Base-by-base conservation (phyloP, 495 filamentous ascomycete genomes). In the Peziza echinospora region DNA sequence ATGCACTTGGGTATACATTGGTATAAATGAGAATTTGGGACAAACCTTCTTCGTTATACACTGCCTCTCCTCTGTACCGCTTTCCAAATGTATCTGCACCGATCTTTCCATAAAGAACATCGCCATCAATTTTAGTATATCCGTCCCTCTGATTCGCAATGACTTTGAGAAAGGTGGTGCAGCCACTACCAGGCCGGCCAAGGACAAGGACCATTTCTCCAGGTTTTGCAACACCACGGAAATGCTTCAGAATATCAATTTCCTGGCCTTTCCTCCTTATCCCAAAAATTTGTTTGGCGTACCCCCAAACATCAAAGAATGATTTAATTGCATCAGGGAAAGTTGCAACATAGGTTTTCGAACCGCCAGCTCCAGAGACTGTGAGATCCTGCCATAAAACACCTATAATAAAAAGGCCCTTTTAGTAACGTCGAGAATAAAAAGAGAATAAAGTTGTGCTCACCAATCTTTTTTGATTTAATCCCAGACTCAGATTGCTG, bases 161-260 rank as follows among this genome's bases (percentile, higher is more conserved):
- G 21, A 77, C 71, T 59, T 89, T 91, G 19, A 93, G 65, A 53
- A 93, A 87, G 0, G 84, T 84, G 0, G 85, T 85, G 59, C 85
- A 93, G 26, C 85, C 85, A 7, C 76, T 78, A 0, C 85, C 86
- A 0, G 86, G 86, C 45, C 80, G 72, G 9, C 86, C 85, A 17
- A 94, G 68, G 8, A 94, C 86, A 17, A 94, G 64, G 1, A 91
- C 68, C 85, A 93, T 92, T 61, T 94, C 85, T 13, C 86, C 86
- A 0, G 81, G 76, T 51, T 77, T 76, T 25, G 71, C 63, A 44
- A 72, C 61, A 40, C 70, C 70, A 48, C 52, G 62, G 53, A 73
- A 73, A 25, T 61, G 61, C 47, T 71, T 61, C 42, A 82, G 61
- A 17, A 79, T 67, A 21, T 80, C 72, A 43, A 75, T 71, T 56